Evolutionary conservation across 2,329 filamentous ascomycete species (phyloP), one percentile per base, ranked within the genome.

Genomic region (Sporothrix dimorphospora): DNA sequence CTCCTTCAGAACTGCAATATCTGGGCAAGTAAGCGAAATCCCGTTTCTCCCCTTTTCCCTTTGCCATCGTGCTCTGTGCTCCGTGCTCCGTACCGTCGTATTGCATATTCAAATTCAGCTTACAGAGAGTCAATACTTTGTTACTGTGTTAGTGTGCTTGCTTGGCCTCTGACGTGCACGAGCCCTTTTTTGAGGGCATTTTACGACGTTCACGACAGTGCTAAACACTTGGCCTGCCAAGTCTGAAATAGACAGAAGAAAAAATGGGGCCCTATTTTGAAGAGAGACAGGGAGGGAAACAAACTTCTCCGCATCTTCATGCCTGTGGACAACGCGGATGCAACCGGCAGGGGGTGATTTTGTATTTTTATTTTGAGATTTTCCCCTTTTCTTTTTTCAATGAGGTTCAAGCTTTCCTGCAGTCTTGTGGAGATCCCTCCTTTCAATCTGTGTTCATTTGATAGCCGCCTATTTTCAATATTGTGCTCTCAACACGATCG

Each of bases 11-110:
- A 24, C 59, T 63, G 59, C 59, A n/a, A 63, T 63, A 63, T 42
- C 34, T 65, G 59, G 59, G 59, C 59, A 45, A 65, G 59, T 9
- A 65, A 45, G 59, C 59, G 21, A 65, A 45, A 65, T 65, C 59
- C 53, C 21, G 53, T 27, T 57, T 45, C 59, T 21, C 2, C 11
- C 6, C 19, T 14, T 8, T 61, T 40, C n/a, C 2, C 59, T 42
- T 45, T 65, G n/a, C 38, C 34, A 45, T 65, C 24, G 38, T 65
- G 40, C 59, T 38, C 38, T 7, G 30, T 61, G 55, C 53, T 57
- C 34, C 30, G 34, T 40, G 19, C 51, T 30, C 55, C 55, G n/a
- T 57, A 57, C 53, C 34, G 55, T 61, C 19, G 55, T 40, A n/a
- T 61, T 61, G 30, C n/a, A 40, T n/a, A 38, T 38, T 21, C 8